phyloP scores from a whole-genome alignment of 2,329 filamentous ascomycete species.

The Trichoderma koningiopsis region DNA sequence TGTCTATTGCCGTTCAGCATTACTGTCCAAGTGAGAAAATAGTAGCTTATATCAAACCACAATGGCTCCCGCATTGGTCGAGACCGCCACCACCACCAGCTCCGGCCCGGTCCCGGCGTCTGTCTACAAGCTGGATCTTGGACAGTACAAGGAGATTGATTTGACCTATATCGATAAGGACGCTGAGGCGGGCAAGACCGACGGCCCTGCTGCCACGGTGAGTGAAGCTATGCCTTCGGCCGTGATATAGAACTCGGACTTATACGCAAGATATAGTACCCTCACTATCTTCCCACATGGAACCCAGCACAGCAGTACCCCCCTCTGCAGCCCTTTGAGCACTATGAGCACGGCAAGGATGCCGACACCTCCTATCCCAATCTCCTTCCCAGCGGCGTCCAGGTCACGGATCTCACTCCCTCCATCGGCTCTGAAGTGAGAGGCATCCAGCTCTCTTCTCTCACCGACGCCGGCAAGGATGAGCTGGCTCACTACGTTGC shows the following conservation, averaged over 20 bases:
- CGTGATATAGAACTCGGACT: neutral
- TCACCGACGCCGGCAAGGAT: constrained; percentile 70
- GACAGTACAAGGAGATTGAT: constrained; percentile 40
- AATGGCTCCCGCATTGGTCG: constrained; percentile 33
- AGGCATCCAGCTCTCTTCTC: constrained; percentile 70
- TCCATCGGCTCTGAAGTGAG: constrained; percentile 72
- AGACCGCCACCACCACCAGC: constrained; percentile 25
- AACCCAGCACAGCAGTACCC: constrained; percentile 64
- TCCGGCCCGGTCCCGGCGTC: constrained; percentile 21
- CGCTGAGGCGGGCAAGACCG: constrained; percentile 35
- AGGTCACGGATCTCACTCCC: constrained; percentile 66
- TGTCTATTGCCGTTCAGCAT: neutral
- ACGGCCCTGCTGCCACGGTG: constrained; percentile 36
- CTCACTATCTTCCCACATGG: constrained; percentile 74
- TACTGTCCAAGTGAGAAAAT: neutral
- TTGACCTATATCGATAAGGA: constrained; percentile 33
- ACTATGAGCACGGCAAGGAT: constrained; percentile 75
- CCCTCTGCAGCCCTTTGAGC: constrained; percentile 69
- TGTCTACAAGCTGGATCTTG: constrained; percentile 33
- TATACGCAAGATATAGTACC: constrained; percentile 50
- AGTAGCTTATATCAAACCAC: neutral
- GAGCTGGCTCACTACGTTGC: constrained; percentile 76
- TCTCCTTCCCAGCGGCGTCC: constrained; percentile 58
- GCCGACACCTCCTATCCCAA: constrained; percentile 71
- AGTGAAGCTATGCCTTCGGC: constrained; percentile 23